A percentile compares a stretch with the other conserved stretches of the same genome.
These are phyloP conservation scores for Termitomyces sp. DNA, from an alignment of 768 basidiomycete species.

Conservation along the genomic window DNA sequence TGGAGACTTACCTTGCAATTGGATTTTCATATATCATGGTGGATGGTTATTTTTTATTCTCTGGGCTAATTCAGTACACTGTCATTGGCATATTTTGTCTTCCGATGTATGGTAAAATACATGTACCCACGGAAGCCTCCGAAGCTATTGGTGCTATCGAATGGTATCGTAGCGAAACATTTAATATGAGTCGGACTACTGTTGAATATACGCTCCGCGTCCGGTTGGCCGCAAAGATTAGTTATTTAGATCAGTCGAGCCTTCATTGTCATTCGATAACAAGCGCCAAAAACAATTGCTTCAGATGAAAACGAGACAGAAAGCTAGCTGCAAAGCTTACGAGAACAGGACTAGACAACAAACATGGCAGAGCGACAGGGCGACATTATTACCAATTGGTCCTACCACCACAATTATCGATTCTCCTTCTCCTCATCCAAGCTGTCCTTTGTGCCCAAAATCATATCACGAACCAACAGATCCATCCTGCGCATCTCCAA, in stretches of 20 bases:
- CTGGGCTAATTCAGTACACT: neutral
- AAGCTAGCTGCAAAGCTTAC: neutral
- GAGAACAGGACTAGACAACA: neutral
- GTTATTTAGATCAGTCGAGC: no score
- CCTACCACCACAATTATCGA: neutral
- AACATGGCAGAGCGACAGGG: neutral
- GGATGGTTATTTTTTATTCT: neutral
- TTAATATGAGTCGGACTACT: no score
- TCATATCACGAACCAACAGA: conserved; percentile 42
- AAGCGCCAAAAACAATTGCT: neutral
- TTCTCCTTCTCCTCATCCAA: neutral
- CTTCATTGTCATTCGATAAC: neutral
- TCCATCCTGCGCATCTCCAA: conserved; percentile 48
- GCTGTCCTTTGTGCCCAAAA: conserved; percentile 22
- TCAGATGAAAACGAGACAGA: neutral
- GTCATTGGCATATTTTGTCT: neutral
- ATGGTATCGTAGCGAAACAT: no score
- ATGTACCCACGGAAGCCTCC: neutral
- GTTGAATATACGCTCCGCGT: no score
- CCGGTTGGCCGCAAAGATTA: no score
- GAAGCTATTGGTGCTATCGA: no score
- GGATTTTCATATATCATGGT: neutral
- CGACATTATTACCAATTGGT: neutral
- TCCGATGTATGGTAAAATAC: neutral
- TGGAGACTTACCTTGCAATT: neutral